A percentile compares a stretch with the other conserved stretches of the same genome.
Conservation (phyloP, 129 eudicot species). For the Pittosporum tobira region DNA sequence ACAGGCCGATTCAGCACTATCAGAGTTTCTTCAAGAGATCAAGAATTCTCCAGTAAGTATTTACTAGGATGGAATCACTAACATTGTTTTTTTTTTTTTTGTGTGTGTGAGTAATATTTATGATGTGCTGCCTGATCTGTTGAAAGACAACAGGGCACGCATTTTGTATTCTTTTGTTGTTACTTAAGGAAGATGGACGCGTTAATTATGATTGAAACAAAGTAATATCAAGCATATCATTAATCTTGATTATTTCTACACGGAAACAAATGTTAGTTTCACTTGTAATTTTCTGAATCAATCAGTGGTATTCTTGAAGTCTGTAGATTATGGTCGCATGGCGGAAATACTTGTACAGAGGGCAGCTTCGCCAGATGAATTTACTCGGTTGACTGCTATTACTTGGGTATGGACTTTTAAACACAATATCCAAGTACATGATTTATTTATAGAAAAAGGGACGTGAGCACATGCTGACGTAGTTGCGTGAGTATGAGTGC, state of each 20-base stretch:
- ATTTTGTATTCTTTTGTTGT: neutral
- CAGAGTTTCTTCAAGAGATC: slow-evolving; percentile 95
- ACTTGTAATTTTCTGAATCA: slow-evolving; percentile 41
- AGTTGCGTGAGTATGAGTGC: too few species aligned
- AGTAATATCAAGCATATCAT: neutral
- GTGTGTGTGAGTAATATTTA: too few species aligned
- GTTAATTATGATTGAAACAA: neutral
- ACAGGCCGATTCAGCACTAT: slow-evolving; percentile 95
- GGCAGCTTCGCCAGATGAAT: slow-evolving; percentile 90
- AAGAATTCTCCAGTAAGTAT: slow-evolving; percentile 82
- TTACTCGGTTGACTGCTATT: slow-evolving; percentile 89
- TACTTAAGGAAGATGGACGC: neutral
- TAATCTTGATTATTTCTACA: neutral
- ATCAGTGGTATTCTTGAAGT: slow-evolving; percentile 69
- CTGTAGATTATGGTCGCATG: slow-evolving; percentile 99
- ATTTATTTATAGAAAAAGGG: too few species aligned
- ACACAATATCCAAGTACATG: neutral
- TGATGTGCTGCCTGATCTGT: slow-evolving; percentile 7
- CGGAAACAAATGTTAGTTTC: slow-evolving; percentile 25
- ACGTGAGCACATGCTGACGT: too few species aligned
- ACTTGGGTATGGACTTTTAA: slow-evolving; percentile 63
- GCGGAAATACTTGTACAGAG: slow-evolving; percentile 96
- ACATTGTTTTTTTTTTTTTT: neutral
- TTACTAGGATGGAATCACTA: slow-evolving; percentile 7
- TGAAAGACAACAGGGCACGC: neutral